Evolutionary conservation across 75 land plant genomes (phyloP).

Genomic region (Selaginella tamariscina): DNA sequence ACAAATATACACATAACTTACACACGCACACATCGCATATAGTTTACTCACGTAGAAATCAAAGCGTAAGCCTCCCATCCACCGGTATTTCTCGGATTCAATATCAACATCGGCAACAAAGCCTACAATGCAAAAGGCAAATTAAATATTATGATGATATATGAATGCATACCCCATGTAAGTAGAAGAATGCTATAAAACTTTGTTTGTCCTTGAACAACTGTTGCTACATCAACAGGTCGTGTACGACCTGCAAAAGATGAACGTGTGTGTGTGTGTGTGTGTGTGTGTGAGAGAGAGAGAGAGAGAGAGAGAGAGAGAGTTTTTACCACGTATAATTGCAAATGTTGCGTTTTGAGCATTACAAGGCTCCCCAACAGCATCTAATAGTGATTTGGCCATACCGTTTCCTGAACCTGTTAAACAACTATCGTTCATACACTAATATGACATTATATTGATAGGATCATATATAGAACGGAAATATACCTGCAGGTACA

Average conservation of each 20-base stretch:
- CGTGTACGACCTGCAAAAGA: constrained; percentile 55
- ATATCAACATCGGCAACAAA: constrained; percentile 89
- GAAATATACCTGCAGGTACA: constrained; percentile 64
- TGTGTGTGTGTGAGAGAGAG: constrained; percentile 9
- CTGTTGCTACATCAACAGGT: constrained; percentile 72
- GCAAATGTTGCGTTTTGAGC: constrained; percentile 56
- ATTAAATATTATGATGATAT: not conserved
- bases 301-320: not conserved
- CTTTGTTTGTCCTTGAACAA: constrained; percentile 46
- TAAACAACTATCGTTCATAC: not conserved
- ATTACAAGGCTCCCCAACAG: constrained; percentile 50
- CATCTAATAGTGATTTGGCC: constrained; percentile 74
- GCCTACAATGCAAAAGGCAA: constrained; percentile 34
- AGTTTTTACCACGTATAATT: constrained; percentile 54
- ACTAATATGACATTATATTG: no score
- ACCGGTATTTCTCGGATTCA: constrained; percentile 84
- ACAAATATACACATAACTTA: not conserved
- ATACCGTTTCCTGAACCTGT: constrained; percentile 95
- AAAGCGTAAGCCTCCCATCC: constrained; percentile 75
- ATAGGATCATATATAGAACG: not conserved
- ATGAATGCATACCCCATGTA: constrained; percentile 60
- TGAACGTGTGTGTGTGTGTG: constrained; percentile 4
- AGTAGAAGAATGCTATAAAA: constrained; percentile 82
- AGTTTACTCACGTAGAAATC: constrained; percentile 65
- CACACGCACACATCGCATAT: not conserved